Evolutionary conservation across 2,329 filamentous ascomycete genomes (phyloP), one percentile per base, ranked within the genome.

Genomic region (Exophiala xenobiotica): DNA sequence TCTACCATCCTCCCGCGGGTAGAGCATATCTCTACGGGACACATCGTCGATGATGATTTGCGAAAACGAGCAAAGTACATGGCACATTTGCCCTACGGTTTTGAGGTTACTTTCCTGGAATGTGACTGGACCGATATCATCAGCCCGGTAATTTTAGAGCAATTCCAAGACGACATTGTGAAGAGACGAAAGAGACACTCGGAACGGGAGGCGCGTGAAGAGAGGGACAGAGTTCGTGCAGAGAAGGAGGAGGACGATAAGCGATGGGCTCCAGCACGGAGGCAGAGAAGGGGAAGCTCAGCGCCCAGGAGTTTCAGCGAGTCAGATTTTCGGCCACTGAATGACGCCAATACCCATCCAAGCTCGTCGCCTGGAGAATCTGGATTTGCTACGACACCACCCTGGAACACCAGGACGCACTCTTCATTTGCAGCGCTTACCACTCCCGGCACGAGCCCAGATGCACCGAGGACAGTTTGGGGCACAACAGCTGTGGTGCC

Each of bases 101-200:
- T 90, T 67, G 86, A 95, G 59, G 88, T 96, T 35, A 90, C 80
- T 59, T 96, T 96, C 63, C 70, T 96, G 1, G 91, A 96, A 70
- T 96, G 91, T 65, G 90, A 96, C 67, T 96, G 91, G 91, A 90
- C 88, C 2, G 90, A 95, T 60, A 88, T 93, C 29, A 88, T 96
- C 4, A 79, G 83, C 2, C 77, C 83, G 1, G 85, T 88, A 44
- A 79, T 88, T 3, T 74, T 96, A n/a, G 83, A 83, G 31, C 78
- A 79, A 1, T 96, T 96, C 69, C 75, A 78, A n/a, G 71, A 76
- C 0, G 90, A 96, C 53, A 86, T 93, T 46, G 87, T 88, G 58
- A 79, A 81, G 50, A 79, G 91, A 46, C 78, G 90, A 49, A 90
- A 86, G 68, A 79, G 81, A 47, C 90, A 95, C 62, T 77, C 78